phyloP scores from a whole-genome alignment of 2,329 filamentous ascomycete species.

The Colletotrichum limetticola region DNA sequence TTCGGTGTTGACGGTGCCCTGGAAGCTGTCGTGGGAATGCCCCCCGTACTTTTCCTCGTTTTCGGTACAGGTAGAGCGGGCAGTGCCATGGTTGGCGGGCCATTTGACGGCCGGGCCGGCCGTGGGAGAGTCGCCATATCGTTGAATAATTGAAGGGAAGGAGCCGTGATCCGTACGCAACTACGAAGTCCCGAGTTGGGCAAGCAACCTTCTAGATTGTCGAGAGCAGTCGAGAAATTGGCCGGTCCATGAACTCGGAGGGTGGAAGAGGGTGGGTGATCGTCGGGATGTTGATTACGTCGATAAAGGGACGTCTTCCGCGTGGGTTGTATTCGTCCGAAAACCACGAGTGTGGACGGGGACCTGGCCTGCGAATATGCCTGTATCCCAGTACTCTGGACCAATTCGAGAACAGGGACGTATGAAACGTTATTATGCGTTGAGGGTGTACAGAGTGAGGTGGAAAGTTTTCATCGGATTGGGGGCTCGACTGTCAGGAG shows the following conservation, averaged over 20 bases:
- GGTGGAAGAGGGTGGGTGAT: conserved; percentile 3
- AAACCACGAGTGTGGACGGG: conserved; percentile 14
- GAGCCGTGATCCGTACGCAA: conserved; percentile 6
- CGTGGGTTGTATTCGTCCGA: conserved; percentile 30
- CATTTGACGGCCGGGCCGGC: conserved; percentile 73
- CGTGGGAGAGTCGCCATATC: conserved; percentile 71
- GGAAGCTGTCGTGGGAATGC: conserved; percentile 54
- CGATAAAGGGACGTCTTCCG: conserved; percentile 16
- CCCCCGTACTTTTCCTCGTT: conserved; percentile 73
- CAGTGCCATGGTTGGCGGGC: conserved; percentile 76
- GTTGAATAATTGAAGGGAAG: conserved; percentile 37
- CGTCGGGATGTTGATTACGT: conserved; percentile 26
- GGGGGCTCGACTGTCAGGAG: conserved; percentile 15
- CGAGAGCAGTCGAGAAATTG: conserved; percentile 33
- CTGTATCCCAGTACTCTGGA: conserved; percentile 28
- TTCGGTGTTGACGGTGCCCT: conserved; percentile 59
- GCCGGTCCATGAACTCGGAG: conserved; percentile 44
- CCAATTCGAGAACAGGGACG: conserved; percentile 24
- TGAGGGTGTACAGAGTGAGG: conserved; percentile 26
- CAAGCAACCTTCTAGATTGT: conserved; percentile 25
- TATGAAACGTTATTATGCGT: conserved; percentile 44
- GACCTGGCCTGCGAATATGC: conserved; percentile 9
- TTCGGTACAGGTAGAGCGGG: conserved; percentile 80
- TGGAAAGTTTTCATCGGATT: conserved; percentile 33
- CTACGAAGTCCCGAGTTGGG: conserved; percentile 12